Percentiles rank a stretch among this genome's conserved stretches.
Conservation (phyloP, 2,329 filamentous ascomycete species). For the Penicillium sp. region DNA sequence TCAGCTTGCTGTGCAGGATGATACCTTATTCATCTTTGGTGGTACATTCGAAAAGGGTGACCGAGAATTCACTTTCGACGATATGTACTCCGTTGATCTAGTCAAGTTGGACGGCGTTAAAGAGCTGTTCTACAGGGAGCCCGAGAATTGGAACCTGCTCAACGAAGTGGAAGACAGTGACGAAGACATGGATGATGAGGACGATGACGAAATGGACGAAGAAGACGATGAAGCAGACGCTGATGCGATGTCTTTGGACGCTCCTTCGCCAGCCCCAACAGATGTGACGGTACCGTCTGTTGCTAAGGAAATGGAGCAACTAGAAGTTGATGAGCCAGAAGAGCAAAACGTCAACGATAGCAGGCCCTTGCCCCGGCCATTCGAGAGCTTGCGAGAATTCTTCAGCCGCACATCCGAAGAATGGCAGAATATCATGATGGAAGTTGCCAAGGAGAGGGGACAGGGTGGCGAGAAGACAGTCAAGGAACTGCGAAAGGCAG, state of each 20-base stretch:
- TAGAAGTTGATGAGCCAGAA: constrained; percentile 40
- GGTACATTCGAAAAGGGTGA: constrained; percentile 95
- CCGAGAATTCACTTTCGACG: constrained; percentile 91
- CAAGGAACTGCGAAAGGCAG: constrained; percentile 89
- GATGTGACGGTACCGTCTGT: constrained; percentile 38
- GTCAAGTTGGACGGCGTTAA: constrained; percentile 92
- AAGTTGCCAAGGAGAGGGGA: constrained; percentile 65
- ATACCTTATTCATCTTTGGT: constrained; percentile 89
- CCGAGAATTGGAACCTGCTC: constrained; percentile 75
- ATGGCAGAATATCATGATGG: constrained; percentile 86
- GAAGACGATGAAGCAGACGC: constrained; percentile 33
- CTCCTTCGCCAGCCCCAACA: constrained; percentile 36
- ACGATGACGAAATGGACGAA: constrained; percentile 43
- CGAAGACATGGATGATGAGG: constrained; percentile 50
- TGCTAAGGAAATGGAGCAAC: constrained; percentile 37
- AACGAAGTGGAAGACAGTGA: constrained; percentile 57
- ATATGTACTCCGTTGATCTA: constrained; percentile 89
- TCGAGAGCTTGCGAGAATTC: constrained; percentile 88
- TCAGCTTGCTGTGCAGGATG: constrained; percentile 83
- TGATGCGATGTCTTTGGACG: constrained; percentile 45
- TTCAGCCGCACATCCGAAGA: constrained; percentile 80
- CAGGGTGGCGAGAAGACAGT: constrained; percentile 57
- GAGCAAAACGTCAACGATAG: constrained; percentile 62
- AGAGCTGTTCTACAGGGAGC: constrained; percentile 80
- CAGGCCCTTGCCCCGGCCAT: constrained; percentile 72